phyloP scores from a whole-genome alignment of 192 early-diverging fungal genomes.

The Backusella luteola region DNA sequence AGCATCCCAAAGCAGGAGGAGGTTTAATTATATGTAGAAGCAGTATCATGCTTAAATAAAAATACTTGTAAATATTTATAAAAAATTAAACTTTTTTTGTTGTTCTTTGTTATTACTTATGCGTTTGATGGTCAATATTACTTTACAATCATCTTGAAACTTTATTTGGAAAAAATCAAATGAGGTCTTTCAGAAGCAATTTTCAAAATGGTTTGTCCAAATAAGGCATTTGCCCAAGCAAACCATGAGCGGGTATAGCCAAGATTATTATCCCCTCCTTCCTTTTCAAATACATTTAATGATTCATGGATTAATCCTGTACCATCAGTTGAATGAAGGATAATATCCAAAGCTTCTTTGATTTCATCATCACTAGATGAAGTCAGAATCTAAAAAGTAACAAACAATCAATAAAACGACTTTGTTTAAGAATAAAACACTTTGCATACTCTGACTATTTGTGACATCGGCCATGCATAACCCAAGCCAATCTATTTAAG shows the following conservation, averaged over 20 bases:
- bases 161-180: slow-evolving; percentile 19
- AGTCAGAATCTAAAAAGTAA: slow-evolving; percentile 49
- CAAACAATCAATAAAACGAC: slow-evolving; percentile 6
- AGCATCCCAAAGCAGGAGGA: too few relatives aligned
- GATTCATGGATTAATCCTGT: slow-evolving; percentile 70
- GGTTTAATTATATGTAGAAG: too few relatives aligned
- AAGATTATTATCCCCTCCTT: background rate
- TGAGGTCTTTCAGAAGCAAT: slow-evolving; percentile 30
- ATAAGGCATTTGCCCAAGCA: slow-evolving; percentile 61
- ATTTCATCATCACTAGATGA: slow-evolving; percentile 49
- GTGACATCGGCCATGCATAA: slow-evolving; percentile 37
- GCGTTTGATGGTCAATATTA: too few relatives aligned
- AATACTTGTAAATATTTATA: too few relatives aligned
- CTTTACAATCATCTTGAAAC: background rate
- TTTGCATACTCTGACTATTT: slow-evolving; percentile 24
- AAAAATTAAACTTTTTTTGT: too few relatives aligned
- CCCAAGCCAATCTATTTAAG: slow-evolving; percentile 16
- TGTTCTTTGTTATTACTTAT: too few relatives aligned
- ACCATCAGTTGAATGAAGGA: slow-evolving; percentile 46
- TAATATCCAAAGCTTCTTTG: slow-evolving; percentile 47
- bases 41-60: too few relatives aligned
- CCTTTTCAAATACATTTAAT: slow-evolving; percentile 31
- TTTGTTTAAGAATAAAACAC: background rate
- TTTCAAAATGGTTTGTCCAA: slow-evolving; percentile 48
- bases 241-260: slow-evolving; percentile 52